Evolutionary conservation across 306 rosid genomes (phyloP).

Genomic region (Geum urbanum): DNA sequence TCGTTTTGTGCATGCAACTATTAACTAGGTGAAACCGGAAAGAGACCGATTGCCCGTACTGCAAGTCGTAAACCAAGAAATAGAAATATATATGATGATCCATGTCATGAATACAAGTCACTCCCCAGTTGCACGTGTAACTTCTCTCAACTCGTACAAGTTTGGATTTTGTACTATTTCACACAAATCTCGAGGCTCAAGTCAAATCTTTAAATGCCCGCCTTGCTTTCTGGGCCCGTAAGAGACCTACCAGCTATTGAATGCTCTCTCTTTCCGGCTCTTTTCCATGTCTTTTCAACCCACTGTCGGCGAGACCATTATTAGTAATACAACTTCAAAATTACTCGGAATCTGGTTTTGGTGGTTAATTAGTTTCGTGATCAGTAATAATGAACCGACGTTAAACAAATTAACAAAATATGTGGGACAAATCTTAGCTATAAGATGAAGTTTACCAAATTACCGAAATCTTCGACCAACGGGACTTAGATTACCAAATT

Average conservation of each 20-base stretch:
- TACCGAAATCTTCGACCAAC: not conserved
- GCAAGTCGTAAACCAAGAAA: conserved; percentile 7
- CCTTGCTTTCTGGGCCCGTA: conserved; percentile 19
- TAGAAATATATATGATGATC: no score
- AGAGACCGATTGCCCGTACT: not conserved
- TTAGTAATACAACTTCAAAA: no score
- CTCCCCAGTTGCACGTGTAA: conserved; percentile 45
- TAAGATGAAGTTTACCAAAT: not conserved
- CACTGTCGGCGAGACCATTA: conserved; percentile 45
- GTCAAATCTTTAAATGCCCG: conserved; percentile 30
- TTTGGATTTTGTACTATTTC: conserved; percentile 10
- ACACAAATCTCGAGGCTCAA: conserved; percentile 29
- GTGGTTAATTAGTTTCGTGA: no score
- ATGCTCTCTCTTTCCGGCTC: conserved; percentile 9
- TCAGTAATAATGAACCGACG: no score
- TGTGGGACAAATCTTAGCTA: no score
- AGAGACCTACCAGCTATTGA: conserved; percentile 34
- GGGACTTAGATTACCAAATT: not conserved
- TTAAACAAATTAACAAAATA: no score
- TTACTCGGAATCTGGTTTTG: no score
- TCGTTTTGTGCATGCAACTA: not conserved
- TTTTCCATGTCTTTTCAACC: conserved; percentile 13
- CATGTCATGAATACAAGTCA: conserved; percentile 1
- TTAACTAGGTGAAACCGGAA: not conserved
- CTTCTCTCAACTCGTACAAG: not conserved